phyloP scores from a whole-genome alignment of 73 alveolate species.

The Diophrys appendiculata region DNA sequence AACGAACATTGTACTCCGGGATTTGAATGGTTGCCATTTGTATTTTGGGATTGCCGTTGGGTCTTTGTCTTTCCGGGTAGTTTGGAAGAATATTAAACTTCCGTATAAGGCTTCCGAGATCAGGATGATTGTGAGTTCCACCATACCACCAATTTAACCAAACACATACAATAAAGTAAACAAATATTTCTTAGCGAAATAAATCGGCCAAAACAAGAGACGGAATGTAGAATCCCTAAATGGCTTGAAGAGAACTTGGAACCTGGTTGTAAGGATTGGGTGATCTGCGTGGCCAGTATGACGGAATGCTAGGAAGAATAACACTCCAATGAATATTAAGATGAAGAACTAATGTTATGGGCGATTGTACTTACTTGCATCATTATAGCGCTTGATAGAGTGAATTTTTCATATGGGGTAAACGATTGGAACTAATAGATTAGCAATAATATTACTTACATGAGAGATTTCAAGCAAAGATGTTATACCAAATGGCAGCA shows the following conservation, averaged over 20 bases:
- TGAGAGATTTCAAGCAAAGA: neutral
- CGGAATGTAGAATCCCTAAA: neutral
- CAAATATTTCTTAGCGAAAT: too few species aligned
- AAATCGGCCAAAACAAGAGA: neutral
- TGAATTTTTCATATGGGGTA: neutral
- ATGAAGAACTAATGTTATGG: too few species aligned
- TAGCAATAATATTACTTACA: too few species aligned
- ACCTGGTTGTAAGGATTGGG: neutral
- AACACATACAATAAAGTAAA: neutral
- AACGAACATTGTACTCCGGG: neutral
- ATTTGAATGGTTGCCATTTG: neutral
- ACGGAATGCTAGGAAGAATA: neutral
- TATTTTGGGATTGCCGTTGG: neutral
- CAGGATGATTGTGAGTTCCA: neutral
- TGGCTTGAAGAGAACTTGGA: neutral
- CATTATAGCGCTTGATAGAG: neutral
- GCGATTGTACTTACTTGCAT: too few species aligned
- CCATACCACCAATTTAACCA: neutral
- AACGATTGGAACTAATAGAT: neutral
- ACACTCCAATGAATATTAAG: neutral
- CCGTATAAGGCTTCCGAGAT: neutral
- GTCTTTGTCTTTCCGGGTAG: neutral
- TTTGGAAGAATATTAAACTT: too few species aligned
- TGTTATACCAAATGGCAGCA: neutral
- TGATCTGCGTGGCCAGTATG: slow-evolving; percentile 1